Evolutionary conservation across 75 land plant genomes (phyloP), one percentile per base, ranked within the genome.

Genomic region (Gnetum montanum): DNA sequence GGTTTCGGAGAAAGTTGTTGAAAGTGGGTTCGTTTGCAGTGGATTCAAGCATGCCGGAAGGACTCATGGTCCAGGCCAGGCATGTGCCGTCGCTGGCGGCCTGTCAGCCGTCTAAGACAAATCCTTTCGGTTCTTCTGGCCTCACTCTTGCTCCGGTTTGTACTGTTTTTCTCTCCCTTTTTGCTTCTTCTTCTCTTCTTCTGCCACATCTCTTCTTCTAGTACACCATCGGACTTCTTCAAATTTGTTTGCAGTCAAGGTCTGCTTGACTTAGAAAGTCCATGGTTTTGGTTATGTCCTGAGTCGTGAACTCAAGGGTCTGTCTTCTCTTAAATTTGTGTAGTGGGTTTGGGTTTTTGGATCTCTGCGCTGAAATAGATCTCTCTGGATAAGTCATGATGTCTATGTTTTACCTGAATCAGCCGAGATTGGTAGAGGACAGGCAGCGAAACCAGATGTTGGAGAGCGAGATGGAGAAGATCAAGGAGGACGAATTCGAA

Each of bases 401-500:
- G 64, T 44, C 29, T 48, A 19, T 18, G 62, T 37, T 38, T 12
- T 35, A 4, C 23, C 1, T 12, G 43, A 41, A 41, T 15, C 43
- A 41, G 43, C 43, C 43, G 43, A 41, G 43, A 41, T 18, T 15
- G n/a, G n/a, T 41, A 3, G 43, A 41, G 18, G 43, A 41, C 13
- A 15, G 43, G 13, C 43, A 41, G 43, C 13, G 18, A 5, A 41
- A 18, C 43, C 43, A 41, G 18, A 41, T 34, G 28, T 27, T 8
- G 26, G 57, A 34, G 24, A 15, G n/a, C 27, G 67, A 34, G n/a
- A 12, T 26, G 13, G 36, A 72, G 12, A 71, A 69, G 51, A 63
- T 54, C 38, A 83, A 73, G 57, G 92, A 87, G 10, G 84, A 84
- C 5, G 93, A 88, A 45, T 73, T 76, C 26, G 93, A 88, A 54